Conservation (phyloP, 495 filamentous ascomycete genomes). For the Aspergillus indologenus region DNA sequence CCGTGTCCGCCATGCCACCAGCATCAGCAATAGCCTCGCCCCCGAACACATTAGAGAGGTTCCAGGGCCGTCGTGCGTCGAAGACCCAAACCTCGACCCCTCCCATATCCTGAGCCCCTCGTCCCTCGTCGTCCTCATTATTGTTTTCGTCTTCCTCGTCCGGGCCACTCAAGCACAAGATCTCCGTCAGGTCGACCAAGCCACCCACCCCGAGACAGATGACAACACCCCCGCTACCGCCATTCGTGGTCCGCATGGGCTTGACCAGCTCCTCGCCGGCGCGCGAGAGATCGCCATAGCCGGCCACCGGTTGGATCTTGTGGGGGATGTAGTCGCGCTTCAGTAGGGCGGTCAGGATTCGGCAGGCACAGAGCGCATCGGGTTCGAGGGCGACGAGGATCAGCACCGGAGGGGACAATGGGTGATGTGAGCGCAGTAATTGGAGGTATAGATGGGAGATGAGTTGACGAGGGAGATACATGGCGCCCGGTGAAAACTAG, state of each 20-base stretch:
- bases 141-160: constrained; percentile 52
- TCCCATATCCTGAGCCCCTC: constrained; percentile 50
- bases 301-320: constrained; percentile 91
- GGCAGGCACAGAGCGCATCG: constrained; percentile 92
- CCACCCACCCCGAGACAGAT: constrained; percentile 92
- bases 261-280: constrained; percentile 71
- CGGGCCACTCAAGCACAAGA: constrained; percentile 60
- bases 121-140: constrained; percentile 15
- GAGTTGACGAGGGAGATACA: constrained; percentile 92
- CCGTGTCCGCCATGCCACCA: constrained; percentile 37
- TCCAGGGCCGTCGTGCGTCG: constrained; percentile 91
- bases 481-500: constrained; percentile 34
- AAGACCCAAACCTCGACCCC: constrained; percentile 91
- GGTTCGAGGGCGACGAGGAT: constrained; percentile 91
- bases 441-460: constrained; percentile 88
- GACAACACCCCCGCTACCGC: constrained; percentile 80
- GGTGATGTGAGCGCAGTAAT: constrained; percentile 75
- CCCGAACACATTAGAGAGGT: constrained; percentile 88
- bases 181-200: constrained; percentile 74
- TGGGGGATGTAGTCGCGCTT: constrained; percentile 98
- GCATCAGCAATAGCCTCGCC: constrained; percentile 52
- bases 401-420: constrained; percentile 84
- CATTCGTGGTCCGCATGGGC: constrained; percentile 77
- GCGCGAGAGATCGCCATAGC: constrained; percentile 84
- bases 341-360: constrained; percentile 84